A percentile compares a stretch with the other conserved stretches of the same genome.
These are phyloP conservation scores for Raphanus raphanistrum DNA, from an alignment of 345 rosid genomes.

Conservation along the genomic window DNA sequence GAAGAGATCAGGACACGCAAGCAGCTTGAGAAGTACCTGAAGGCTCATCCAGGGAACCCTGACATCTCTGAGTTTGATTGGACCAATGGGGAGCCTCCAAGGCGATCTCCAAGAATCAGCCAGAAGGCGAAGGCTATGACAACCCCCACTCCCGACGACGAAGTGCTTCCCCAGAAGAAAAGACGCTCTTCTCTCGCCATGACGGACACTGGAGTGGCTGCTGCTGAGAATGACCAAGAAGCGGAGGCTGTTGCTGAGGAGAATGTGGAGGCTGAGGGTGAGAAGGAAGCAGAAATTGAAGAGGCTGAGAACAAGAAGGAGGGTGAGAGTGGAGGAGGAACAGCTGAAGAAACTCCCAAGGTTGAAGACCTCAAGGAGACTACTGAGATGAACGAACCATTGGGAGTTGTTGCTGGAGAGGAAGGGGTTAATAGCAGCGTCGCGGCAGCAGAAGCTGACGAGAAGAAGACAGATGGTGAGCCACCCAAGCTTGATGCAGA, in stretches of 20 bases:
- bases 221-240: constrained; percentile 13
- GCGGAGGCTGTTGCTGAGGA: constrained; percentile 13
- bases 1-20: constrained; percentile 62
- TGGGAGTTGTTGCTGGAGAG: constrained; percentile 12
- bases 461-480: constrained; percentile 16
- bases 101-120: constrained; percentile 81
- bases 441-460: constrained; percentile 17
- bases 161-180: constrained; percentile 54
- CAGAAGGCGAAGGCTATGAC: constrained; percentile 69
- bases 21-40: constrained; percentile 77
- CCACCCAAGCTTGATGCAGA: background rate
- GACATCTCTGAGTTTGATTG: constrained; percentile 68
- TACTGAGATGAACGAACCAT: constrained; percentile 18
- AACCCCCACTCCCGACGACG: constrained; percentile 59
- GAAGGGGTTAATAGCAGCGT: constrained; percentile 8
- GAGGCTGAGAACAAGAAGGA: constrained; percentile 1
- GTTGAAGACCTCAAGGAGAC: constrained; percentile 4
- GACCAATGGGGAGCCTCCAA: constrained; percentile 88
- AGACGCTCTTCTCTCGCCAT: constrained; percentile 47
- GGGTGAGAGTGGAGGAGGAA: background rate
- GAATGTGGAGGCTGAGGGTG: constrained; percentile 14
- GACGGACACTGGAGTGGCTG: constrained; percentile 21
- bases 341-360: background rate
- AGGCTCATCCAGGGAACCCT: constrained; percentile 73
- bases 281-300: background rate